Evolutionary conservation across 768 basidiomycete genomes (phyloP).

Genomic region (Phylloporus sp.): DNA sequence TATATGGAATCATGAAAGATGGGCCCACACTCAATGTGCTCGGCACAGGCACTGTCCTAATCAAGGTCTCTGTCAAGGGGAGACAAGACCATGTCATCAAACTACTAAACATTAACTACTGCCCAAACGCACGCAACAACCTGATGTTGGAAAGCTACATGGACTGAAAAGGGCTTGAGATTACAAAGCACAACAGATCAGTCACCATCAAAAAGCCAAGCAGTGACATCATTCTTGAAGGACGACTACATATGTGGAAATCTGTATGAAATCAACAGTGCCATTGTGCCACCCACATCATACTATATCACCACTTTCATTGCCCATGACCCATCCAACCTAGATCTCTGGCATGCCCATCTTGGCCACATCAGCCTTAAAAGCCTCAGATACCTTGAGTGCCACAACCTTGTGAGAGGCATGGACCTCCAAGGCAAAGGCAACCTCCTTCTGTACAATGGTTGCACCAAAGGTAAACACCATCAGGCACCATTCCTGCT

Average conservation of each 20-base stretch:
- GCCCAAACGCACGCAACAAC: no score
- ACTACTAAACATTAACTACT: no score
- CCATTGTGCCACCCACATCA: background rate
- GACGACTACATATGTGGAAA: background rate
- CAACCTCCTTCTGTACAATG: slow-evolving; percentile 2
- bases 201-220: no score
- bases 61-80: no score
- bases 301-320: background rate
- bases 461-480: slow-evolving; percentile 9
- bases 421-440: slow-evolving; percentile 4
- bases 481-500: slow-evolving; percentile 9
- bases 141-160: no score
- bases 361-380: slow-evolving; percentile 9
- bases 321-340: background rate
- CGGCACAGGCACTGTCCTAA: no score
- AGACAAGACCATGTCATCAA: no score
- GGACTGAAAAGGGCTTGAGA: no score
- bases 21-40: no score
- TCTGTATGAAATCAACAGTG: slow-evolving; percentile 8
- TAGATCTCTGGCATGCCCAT: slow-evolving; percentile 7
- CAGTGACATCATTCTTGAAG: slow-evolving; percentile 6
- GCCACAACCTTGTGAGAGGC: slow-evolving; percentile 3
- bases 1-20: no score
- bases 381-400: background rate
- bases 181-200: no score